A percentile compares a stretch with the other conserved stretches of the same genome.
Evolutionary conservation across 1,284 basidiomycete genomes (phyloP).

Genomic region (Melanopsichium pennsylvanicum): DNA sequence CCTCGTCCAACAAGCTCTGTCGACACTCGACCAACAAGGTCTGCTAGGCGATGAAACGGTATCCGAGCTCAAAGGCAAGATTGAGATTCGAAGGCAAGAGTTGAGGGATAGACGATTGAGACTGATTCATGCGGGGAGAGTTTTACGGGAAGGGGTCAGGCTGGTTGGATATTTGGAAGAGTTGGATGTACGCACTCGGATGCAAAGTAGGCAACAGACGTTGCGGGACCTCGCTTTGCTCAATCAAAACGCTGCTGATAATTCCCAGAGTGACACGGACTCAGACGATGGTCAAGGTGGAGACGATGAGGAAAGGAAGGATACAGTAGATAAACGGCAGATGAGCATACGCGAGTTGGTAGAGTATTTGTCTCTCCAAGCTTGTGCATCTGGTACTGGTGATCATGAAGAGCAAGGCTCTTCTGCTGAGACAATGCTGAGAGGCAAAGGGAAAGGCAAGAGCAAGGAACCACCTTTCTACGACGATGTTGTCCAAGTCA

Average conservation of each 20-base stretch:
- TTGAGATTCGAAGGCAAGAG: background rate
- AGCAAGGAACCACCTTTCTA: constrained; percentile 14
- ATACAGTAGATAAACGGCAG: constrained; percentile 10
- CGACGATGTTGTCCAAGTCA: constrained; percentile 13
- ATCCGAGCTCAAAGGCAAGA: constrained; percentile 5
- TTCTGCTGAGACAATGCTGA: no score
- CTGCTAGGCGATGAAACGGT: constrained; percentile 27
- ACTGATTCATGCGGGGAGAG: constrained; percentile 46
- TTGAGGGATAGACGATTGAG: constrained; percentile 21
- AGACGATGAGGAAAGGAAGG: background rate
- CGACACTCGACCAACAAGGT: background rate
- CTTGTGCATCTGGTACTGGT: background rate
- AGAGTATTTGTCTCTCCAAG: constrained; percentile 2
- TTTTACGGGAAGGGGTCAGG: constrained; percentile 42
- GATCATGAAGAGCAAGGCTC: background rate
- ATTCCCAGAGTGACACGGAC: background rate
- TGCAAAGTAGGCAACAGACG: constrained; percentile 18
- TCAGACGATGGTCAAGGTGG: background rate
- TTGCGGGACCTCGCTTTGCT: constrained; percentile 20
- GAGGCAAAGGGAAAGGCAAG: constrained; percentile 29
- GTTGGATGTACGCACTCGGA: constrained; percentile 16
- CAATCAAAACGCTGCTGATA: background rate
- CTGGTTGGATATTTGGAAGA: constrained; percentile 48
- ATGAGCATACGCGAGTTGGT: constrained; percentile 22
- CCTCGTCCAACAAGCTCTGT: background rate